A percentile compares a stretch with the other conserved stretches of the same genome.
phyloP scores from a whole-genome alignment of 2,329 filamentous ascomycete genomes.

The Colletotrichum truncatum region DNA sequence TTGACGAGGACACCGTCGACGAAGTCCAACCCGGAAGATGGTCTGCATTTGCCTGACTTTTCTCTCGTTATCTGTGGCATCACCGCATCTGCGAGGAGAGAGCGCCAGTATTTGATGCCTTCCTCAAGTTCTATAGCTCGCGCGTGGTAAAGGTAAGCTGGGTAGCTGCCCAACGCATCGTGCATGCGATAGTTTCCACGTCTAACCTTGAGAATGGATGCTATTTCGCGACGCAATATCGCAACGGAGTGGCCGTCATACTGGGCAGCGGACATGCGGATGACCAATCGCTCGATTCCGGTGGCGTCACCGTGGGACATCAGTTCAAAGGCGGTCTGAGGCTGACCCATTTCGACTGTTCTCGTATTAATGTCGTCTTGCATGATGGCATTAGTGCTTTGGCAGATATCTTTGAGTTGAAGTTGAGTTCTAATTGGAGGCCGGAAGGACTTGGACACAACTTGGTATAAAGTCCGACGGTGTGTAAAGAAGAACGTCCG shows the following conservation, averaged over 20 bases:
- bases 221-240: constrained; percentile 57
- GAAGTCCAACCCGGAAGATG: neutral
- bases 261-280: constrained; percentile 59
- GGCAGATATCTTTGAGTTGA: neutral
- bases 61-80: constrained; percentile 47
- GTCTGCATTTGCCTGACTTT: neutral
- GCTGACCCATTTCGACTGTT: neutral
- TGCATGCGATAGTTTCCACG: constrained; percentile 31
- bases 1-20: constrained; percentile 5
- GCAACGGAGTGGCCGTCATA: constrained; percentile 57
- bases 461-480: constrained; percentile 56
- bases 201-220: constrained; percentile 50
- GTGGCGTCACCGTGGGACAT: neutral
- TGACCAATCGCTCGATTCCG: constrained; percentile 42
- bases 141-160: constrained; percentile 55
- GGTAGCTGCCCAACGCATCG: constrained; percentile 40
- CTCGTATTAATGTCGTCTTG: neutral
- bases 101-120: constrained; percentile 52
- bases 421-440: neutral
- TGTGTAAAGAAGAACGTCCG: constrained; percentile 62
- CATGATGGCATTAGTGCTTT: neutral
- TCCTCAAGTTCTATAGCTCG: constrained; percentile 48
- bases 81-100: constrained; percentile 51
- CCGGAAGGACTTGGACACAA: constrained; percentile 50
- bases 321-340: constrained; percentile 1